These are phyloP conservation scores for Arthrobotrys entomopaga DNA, from an alignment of 2,329 filamentous ascomycete genomes.

Conservation along the genomic window DNA sequence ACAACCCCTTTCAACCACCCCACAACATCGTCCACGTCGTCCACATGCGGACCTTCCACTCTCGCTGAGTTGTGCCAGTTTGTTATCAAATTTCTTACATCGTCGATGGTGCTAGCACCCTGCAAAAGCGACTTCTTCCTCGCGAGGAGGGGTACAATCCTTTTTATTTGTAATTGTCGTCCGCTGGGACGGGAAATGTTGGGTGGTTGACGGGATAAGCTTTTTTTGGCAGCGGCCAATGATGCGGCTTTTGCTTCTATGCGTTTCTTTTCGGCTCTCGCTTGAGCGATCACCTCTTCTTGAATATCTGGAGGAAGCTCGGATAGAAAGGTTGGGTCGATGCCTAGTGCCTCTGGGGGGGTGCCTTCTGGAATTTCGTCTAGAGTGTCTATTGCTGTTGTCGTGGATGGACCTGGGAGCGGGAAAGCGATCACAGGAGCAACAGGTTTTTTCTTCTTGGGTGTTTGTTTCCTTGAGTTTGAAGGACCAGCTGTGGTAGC, in stretches of 20 bases:
- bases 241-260: constrained; percentile 68
- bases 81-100: constrained; percentile 78
- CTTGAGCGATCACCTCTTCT: constrained; percentile 74
- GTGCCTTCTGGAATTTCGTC: constrained; percentile 14
- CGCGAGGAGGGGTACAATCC: constrained; percentile 53
- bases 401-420: constrained; percentile 75
- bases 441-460: constrained; percentile 73
- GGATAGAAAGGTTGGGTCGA: constrained; percentile 72
- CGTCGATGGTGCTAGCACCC: constrained; percentile 62
- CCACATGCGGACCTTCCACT: constrained; percentile 78
- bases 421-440: constrained; percentile 67
- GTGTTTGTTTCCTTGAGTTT: constrained; percentile 69
- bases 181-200: constrained; percentile 1
- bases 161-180: constrained; percentile 31
- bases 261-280: constrained; percentile 51
- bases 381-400: constrained; percentile 10
- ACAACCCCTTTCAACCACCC: constrained; percentile 79
- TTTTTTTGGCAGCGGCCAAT: constrained; percentile 66
- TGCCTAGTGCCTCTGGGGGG: constrained; percentile 40
- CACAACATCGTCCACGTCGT: constrained; percentile 79
- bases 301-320: constrained; percentile 85
- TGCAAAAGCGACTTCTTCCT: constrained; percentile 58
- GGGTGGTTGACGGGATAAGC: constrained; percentile 32
- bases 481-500: constrained; percentile 63
- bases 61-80: constrained; percentile 80